phyloP scores from a whole-genome alignment of 2,329 filamentous ascomycete species.

The Trichoderma sp. region DNA sequence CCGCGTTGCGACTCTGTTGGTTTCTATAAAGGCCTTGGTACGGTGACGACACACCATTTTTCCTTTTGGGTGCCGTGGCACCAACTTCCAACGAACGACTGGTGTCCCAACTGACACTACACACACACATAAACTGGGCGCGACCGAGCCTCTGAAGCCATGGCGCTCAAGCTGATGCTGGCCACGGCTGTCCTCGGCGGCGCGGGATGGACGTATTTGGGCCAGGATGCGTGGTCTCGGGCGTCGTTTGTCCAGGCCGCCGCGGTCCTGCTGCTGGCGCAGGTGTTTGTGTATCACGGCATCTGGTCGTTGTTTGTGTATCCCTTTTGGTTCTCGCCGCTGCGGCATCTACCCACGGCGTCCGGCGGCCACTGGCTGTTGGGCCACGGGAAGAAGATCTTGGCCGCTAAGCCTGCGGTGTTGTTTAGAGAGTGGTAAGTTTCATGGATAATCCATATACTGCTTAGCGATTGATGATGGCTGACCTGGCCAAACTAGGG shows the following conservation, averaged over 20 bases:
- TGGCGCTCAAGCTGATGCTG: slow-evolving; percentile 26
- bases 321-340: slow-evolving; percentile 49
- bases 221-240: slow-evolving; percentile 30
- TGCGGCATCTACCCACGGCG: slow-evolving; percentile 48
- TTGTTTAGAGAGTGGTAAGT: slow-evolving; percentile 49
- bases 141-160: neutral
- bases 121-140: neutral
- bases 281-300: slow-evolving; percentile 33
- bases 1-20: neutral
- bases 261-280: slow-evolving; percentile 34
- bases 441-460: neutral
- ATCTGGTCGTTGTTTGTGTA: slow-evolving; percentile 47
- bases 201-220: slow-evolving; percentile 23
- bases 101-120: neutral
- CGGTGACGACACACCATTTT: neutral
- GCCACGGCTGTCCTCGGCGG: slow-evolving; percentile 27
- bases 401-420: slow-evolving; percentile 38
- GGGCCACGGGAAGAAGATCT: slow-evolving; percentile 47
- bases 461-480: neutral
- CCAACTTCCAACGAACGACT: neutral
- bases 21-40: neutral
- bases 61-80: neutral
- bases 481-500: neutral
- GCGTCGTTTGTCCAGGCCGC: slow-evolving; percentile 36
- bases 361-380: slow-evolving; percentile 43